Conservation (phyloP, 139 green algal species). For the Picochlorum sp. region DNA sequence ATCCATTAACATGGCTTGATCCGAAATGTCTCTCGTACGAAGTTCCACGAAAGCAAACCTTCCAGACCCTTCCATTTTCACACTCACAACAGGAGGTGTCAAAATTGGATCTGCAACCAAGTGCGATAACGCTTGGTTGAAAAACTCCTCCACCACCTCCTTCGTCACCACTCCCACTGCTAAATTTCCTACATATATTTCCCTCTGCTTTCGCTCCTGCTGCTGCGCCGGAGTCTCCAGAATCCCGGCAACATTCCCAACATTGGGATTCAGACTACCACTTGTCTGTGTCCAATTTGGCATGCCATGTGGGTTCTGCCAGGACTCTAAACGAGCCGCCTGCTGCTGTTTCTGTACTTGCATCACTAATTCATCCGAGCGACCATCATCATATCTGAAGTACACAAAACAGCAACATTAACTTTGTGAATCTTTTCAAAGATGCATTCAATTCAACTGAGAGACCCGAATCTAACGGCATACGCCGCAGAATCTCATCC, state of each 20-base stretch:
- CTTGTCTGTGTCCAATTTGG: no score
- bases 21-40: conserved; percentile 65
- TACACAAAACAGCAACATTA: no score
- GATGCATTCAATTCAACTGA: no score
- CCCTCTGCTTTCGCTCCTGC: conserved; percentile 49
- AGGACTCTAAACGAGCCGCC: neutral
- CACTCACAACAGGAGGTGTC: conserved; percentile 58
- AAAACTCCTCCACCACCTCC: conserved; percentile 75
- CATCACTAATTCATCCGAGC: neutral
- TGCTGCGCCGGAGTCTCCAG: conserved; percentile 24
- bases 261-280: no score
- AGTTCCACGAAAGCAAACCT: conserved; percentile 89
- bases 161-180: conserved; percentile 61
- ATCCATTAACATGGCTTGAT: conserved; percentile 69
- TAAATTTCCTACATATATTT: conserved; percentile 86
- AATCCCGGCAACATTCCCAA: no score
- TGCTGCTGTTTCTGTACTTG: neutral
- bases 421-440: no score
- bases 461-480: no score
- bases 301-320: no score
- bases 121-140: conserved; percentile 59
- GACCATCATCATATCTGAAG: no score
- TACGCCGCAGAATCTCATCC: no score
- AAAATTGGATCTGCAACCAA: conserved; percentile 50
- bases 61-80: conserved; percentile 39